A percentile compares a stretch with the other conserved stretches of the same genome.
Conservation (phyloP, 1,284 basidiomycete genomes). For the Agroathelia rolfsii region DNA sequence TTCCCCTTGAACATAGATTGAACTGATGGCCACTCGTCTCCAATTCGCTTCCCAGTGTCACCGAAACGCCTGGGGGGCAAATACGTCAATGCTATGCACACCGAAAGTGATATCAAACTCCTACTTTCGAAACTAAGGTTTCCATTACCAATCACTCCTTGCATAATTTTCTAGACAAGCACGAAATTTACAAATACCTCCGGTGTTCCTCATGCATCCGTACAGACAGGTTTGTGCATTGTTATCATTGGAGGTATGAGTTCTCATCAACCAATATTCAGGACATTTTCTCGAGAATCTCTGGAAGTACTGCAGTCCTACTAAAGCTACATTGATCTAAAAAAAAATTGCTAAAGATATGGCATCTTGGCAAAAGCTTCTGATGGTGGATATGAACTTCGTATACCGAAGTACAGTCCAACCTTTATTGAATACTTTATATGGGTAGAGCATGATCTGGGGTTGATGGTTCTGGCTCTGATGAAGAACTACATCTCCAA, state of each 20-base stretch:
- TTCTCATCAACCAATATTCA: constrained; percentile 4
- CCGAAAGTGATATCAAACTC: constrained; percentile 17
- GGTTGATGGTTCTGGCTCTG: constrained; percentile 18
- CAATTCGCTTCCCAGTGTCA: constrained; percentile 19
- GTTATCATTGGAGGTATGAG: no score
- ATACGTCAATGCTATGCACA: constrained; percentile 14
- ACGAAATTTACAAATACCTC: constrained; percentile 19
- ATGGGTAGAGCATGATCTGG: constrained; percentile 22
- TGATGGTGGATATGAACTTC: constrained; percentile 12
- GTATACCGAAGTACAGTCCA: constrained; percentile 14
- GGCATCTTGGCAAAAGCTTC: constrained; percentile 8
- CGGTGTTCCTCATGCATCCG: constrained; percentile 16
- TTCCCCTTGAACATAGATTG: not conserved
- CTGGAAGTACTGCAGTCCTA: constrained; percentile 14
- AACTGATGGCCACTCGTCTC: not conserved
- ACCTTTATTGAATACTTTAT: constrained; percentile 14
- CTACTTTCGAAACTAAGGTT: constrained; percentile 1
- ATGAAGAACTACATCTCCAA: constrained; percentile 20
- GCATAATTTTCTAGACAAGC: constrained; percentile 17
- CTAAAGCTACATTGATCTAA: not conserved
- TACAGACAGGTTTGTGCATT: constrained; percentile 15
- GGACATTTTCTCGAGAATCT: constrained; percentile 23
- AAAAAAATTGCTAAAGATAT: constrained; percentile 1
- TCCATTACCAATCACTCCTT: not conserved
- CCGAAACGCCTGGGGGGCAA: constrained; percentile 17